Conservation (phyloP, 805 yeast species). For the Starmerella bacillaris region DNA sequence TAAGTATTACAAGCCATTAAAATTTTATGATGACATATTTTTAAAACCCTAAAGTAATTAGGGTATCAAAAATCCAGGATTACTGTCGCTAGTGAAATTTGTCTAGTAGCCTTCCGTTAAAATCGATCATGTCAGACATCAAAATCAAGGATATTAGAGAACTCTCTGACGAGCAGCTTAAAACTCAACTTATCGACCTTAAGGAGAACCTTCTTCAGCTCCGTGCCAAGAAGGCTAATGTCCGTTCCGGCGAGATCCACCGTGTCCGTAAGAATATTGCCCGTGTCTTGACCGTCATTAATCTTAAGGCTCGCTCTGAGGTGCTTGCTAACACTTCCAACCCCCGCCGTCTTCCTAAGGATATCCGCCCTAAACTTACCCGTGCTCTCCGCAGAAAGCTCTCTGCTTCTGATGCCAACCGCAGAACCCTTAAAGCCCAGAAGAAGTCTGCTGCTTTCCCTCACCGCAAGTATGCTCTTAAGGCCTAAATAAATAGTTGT, state of each 20-base stretch:
- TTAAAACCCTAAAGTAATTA: too few relatives aligned
- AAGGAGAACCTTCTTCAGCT: conserved; percentile 91
- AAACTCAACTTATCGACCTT: conserved; percentile 81
- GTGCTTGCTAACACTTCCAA: conserved; percentile 86
- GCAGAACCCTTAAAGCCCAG: conserved; percentile 71
- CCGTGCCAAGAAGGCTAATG: conserved; percentile 65
- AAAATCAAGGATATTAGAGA: conserved; percentile 93
- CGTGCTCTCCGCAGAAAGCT: conserved; percentile 98
- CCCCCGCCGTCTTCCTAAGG: conserved; percentile 85
- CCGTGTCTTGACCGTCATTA: conserved; percentile 90
- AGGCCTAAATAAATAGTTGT: conserved; percentile 60
- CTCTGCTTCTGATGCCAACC: conserved; percentile 68
- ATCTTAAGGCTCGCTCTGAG: conserved; percentile 87
- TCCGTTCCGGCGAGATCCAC: conserved; percentile 73
- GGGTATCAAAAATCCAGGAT: too few relatives aligned
- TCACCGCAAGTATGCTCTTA: conserved; percentile 94
- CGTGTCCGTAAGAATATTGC: conserved; percentile 98
- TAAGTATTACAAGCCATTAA: too few relatives aligned
- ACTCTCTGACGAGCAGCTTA: conserved; percentile 92
- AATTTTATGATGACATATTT: too few relatives aligned
- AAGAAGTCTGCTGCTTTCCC: conserved; percentile 94
- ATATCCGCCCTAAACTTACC: conserved; percentile 98
- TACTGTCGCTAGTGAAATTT: too few relatives aligned
- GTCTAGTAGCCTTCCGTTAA: neutral
- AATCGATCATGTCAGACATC: conserved; percentile 23